phyloP scores from a whole-genome alignment of 805 yeast genomes.

The Nakazawaea populi region DNA sequence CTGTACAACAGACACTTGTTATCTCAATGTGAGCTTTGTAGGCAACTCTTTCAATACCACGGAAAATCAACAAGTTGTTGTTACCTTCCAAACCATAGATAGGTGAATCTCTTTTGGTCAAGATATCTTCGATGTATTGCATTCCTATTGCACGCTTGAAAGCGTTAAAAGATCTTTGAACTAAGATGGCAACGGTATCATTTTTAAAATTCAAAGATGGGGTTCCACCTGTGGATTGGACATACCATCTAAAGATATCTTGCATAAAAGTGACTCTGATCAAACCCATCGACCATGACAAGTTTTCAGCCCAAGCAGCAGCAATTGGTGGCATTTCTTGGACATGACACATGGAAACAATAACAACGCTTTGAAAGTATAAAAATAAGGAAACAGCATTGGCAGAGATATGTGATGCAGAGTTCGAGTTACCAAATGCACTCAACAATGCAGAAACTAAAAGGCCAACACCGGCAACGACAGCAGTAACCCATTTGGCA shows the following conservation, averaged over 20 bases:
- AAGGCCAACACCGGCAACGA: conserved; percentile 82
- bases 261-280: conserved; percentile 80
- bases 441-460: conserved; percentile 77
- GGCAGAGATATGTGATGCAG: conserved; percentile 86
- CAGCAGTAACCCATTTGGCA: conserved; percentile 92
- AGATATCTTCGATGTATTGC: conserved; percentile 15
- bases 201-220: conserved; percentile 66
- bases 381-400: conserved; percentile 77
- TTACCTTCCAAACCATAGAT: conserved; percentile 44
- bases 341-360: conserved; percentile 80
- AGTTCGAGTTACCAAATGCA: conserved; percentile 79
- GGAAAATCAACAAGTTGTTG: conserved; percentile 54
- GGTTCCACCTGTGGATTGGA: conserved; percentile 83
- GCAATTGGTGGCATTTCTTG: conserved; percentile 90
- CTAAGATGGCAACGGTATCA: conserved; percentile 59
- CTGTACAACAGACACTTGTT: conserved; percentile 79
- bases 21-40: conserved; percentile 72
- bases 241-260: conserved; percentile 75
- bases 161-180: conserved; percentile 54
- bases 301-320: conserved; percentile 83
- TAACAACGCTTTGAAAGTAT: conserved; percentile 85
- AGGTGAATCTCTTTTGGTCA: conserved; percentile 14
- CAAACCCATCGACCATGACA: conserved; percentile 94
- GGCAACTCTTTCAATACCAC: conserved; percentile 87
- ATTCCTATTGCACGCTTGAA: conserved; percentile 13